A percentile compares a stretch with the other conserved stretches of the same genome.
These are phyloP conservation scores for Orbilia ellipsospora DNA, from an alignment of 2,329 filamentous ascomycete genomes.

Conservation along the genomic window DNA sequence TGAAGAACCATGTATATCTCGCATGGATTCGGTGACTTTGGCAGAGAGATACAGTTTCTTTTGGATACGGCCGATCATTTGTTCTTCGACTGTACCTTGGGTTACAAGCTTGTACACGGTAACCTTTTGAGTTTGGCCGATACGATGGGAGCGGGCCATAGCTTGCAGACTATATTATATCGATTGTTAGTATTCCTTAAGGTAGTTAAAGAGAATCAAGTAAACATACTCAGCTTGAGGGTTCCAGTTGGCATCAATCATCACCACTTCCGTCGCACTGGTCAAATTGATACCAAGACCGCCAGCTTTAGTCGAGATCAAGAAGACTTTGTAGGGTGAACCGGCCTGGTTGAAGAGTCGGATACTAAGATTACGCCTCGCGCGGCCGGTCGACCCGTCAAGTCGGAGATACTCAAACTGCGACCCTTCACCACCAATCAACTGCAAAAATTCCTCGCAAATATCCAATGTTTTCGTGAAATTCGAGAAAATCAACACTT, in stretches of 20 bases:
- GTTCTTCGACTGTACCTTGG: conserved; percentile 70
- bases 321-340: conserved; percentile 67
- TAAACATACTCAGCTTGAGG: conserved; percentile 57
- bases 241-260: conserved; percentile 65
- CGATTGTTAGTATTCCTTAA: conserved; percentile 67
- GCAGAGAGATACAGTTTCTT: conserved; percentile 73
- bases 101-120: conserved; percentile 70
- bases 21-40: conserved; percentile 71
- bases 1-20: conserved; percentile 65
- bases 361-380: conserved; percentile 67
- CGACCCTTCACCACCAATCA: conserved; percentile 64
- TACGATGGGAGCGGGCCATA: conserved; percentile 68
- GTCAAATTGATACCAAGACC: conserved; percentile 70
- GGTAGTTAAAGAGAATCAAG: neutral
- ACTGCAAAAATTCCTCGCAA: conserved; percentile 66
- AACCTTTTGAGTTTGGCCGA: conserved; percentile 68
- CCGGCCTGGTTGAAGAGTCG: conserved; percentile 67
- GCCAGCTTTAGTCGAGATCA: conserved; percentile 69
- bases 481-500: conserved; percentile 70
- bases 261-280: conserved; percentile 68
- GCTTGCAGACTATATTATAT: conserved; percentile 66
- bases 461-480: conserved; percentile 68
- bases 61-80: conserved; percentile 70
- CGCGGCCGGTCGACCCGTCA: conserved; percentile 66
- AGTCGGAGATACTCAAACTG: conserved; percentile 66